A percentile compares a stretch with the other conserved stretches of the same genome.
These are phyloP conservation scores for Tetragonia tetragonoides DNA, from an alignment of 148 eudicot species.

Conservation along the genomic window DNA sequence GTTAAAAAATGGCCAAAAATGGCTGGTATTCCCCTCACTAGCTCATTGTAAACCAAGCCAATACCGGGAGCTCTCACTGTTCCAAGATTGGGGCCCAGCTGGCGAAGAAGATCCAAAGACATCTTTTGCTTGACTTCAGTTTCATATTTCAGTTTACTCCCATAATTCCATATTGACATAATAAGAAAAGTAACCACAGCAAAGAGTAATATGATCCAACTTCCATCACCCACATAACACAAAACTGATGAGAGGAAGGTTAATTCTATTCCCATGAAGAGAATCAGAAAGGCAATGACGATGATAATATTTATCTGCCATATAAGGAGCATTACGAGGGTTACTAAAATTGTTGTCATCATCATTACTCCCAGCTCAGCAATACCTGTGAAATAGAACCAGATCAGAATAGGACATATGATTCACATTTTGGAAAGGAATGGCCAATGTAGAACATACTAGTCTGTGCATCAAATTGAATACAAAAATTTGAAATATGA, in stretches of 20 bases:
- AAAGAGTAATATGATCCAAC: conserved; percentile 91
- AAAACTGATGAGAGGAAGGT: conserved; percentile 88
- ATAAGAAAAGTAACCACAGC: conserved; percentile 66
- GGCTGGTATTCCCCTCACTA: conserved; percentile 87
- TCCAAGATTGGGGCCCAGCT: conserved; percentile 87
- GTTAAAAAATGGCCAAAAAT: conserved; percentile 94
- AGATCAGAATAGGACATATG: conserved; percentile 22
- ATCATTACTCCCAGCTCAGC: conserved; percentile 98
- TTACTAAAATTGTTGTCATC: conserved; percentile 89
- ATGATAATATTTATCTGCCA: conserved; percentile 88
- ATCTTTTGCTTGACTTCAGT: conserved; percentile 90
- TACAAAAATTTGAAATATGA: neutral
- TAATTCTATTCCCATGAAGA: conserved; percentile 86
- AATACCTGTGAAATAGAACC: conserved; percentile 59
- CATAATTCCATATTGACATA: conserved; percentile 95
- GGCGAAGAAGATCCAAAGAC: conserved; percentile 80
- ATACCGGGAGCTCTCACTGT: conserved; percentile 97
- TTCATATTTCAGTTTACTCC: conserved; percentile 89
- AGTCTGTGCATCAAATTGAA: neutral
- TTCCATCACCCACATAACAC: conserved; percentile 83
- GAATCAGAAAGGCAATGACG: conserved; percentile 61
- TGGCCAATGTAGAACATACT: neutral
- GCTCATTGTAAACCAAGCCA: conserved; percentile 93
- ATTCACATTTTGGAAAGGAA: neutral
- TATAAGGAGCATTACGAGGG: conserved; percentile 94